Base-by-base conservation (phyloP, 2,329 filamentous ascomycete species). In the Hyphodiscus sp. region DNA sequence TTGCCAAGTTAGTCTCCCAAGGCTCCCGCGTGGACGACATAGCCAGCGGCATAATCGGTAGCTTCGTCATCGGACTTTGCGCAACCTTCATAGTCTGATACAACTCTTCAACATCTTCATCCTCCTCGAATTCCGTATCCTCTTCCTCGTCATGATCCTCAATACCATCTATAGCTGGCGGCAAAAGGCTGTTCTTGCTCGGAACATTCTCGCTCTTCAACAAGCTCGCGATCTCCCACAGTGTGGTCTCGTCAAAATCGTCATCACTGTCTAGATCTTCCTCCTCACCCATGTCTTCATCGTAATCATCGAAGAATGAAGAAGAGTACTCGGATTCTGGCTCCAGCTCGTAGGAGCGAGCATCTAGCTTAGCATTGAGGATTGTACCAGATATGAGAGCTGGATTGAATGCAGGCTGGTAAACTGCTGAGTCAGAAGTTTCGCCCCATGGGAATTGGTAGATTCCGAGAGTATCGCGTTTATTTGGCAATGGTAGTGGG, bases 391-490 rank as follows among this genome's bases (percentile, higher is more conserved):
- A 41, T 2, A 58, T 48, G 15, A 63, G 47, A 38, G 47, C 47
- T 45, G 59, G 54, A n/a, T 61, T 59, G 45, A 69, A 51, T 68
- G 66, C 58, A 72, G 73, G 51, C 76, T 65, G 26, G 68, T 76
- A 65, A 7, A 66, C 55, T 10, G 76, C 76, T 50, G 74, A 74
- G 65, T 84, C 81, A 19, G 81, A 85, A 61, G 70, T 77, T 68
- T 85, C 81, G 15, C 82, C 82, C 80, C 81, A 85, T 2, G 82
- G 80, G 59, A 85, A 85, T 61, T 83, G 79, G 70, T 83, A 86
- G 61, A 85, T 79, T 5, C 81, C 82, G 18, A 85, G 73, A 11
- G 80, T 83, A 13, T 75, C 80, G 43, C 76, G 73, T 67, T 78
- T 80, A 64, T 82, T 72, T 4, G 76, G 76, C 4, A 85, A 70